phyloP scores from a whole-genome alignment of 2,329 filamentous ascomycete genomes.

The Erysiphe pisi region DNA sequence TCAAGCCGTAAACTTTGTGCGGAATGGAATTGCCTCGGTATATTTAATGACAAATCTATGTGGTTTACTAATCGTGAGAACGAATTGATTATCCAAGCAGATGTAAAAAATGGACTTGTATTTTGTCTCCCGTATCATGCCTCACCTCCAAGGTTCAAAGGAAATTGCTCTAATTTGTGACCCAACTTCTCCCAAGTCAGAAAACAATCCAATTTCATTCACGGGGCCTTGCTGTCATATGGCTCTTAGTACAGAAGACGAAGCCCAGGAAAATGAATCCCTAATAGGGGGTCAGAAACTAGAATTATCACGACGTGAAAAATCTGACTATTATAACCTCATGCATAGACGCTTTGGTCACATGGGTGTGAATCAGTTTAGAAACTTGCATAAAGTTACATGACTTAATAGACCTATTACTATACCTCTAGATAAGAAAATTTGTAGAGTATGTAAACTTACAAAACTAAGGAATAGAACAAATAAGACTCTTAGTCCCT shows the following conservation, averaged over 20 bases:
- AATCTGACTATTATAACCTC: neutral
- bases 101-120: neutral
- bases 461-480: slow-evolving; percentile 10
- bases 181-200: neutral
- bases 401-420: neutral
- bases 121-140: neutral
- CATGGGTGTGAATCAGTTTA: neutral
- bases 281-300: neutral
- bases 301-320: neutral
- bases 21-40: slow-evolving; percentile 22
- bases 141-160: neutral
- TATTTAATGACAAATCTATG: slow-evolving; percentile 19
- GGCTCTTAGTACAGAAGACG: neutral
- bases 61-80: slow-evolving; percentile 9
- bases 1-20: slow-evolving; percentile 20
- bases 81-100: neutral
- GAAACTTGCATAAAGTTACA: slow-evolving; percentile 7
- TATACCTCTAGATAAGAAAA: neutral
- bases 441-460: slow-evolving; percentile 21
- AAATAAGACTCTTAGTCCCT: neutral
- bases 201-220: too few species aligned
- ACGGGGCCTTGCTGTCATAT: too few species aligned
- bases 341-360: neutral
- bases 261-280: neutral
- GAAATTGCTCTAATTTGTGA: neutral